These are phyloP conservation scores for Diddensiella caesifluorescens DNA, from an alignment of 805 yeast species.

Conservation along the genomic window DNA sequence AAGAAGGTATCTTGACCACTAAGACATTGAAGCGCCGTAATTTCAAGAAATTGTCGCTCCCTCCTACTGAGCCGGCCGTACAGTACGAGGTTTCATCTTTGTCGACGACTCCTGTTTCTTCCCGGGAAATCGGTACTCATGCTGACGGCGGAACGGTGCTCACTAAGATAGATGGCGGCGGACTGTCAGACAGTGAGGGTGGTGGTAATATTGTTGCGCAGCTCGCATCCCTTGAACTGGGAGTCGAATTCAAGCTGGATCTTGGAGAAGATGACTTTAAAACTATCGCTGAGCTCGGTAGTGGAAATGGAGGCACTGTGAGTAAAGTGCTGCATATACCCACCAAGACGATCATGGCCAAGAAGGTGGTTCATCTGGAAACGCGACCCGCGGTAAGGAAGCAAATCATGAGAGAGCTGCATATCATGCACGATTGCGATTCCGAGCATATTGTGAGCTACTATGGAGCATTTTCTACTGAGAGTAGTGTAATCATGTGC, in stretches of 20 bases:
- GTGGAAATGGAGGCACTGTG: constrained; percentile 94
- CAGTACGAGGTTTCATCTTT: background rate
- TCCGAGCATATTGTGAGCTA: constrained; percentile 77
- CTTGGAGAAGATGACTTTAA: constrained; percentile 64
- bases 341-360: constrained; percentile 82
- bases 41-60: constrained; percentile 50
- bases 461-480: constrained; percentile 80
- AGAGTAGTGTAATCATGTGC: constrained; percentile 72
- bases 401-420: constrained; percentile 81
- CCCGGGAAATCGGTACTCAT: background rate
- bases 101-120: background rate
- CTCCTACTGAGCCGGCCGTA: constrained; percentile 2
- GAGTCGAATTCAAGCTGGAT: constrained; percentile 49
- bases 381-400: constrained; percentile 70
- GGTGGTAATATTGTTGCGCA: constrained; percentile 32
- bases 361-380: constrained; percentile 81
- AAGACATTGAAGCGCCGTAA: constrained; percentile 54
- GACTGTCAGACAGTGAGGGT: constrained; percentile 13
- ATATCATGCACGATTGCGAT: constrained; percentile 86
- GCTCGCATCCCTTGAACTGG: constrained; percentile 46
- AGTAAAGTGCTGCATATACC: constrained; percentile 85
- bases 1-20: constrained; percentile 9
- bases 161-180: background rate
- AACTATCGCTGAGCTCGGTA: constrained; percentile 71
- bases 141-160: background rate